These are phyloP conservation scores for Solioccasus polychromus DNA, from an alignment of 768 basidiomycete species.

Conservation along the genomic window DNA sequence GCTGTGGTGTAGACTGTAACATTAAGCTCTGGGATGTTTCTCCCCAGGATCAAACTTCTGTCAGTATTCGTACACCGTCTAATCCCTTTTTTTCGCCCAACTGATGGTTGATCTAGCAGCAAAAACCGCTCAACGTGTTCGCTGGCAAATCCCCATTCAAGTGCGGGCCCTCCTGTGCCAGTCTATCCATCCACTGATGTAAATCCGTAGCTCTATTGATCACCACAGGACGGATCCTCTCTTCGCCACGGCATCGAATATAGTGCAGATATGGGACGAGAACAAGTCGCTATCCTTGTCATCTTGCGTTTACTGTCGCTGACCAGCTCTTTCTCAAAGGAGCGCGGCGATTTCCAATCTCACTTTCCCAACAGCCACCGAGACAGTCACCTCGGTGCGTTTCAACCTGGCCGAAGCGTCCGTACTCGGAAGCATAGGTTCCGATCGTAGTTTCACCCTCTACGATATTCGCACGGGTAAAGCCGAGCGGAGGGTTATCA, in stretches of 20 bases:
- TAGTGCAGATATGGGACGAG: slow-evolving; percentile 98
- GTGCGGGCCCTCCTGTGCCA: slow-evolving; percentile 40
- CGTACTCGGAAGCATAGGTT: slow-evolving; percentile 91
- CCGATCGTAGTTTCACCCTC: slow-evolving; percentile 91
- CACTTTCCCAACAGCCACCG: slow-evolving; percentile 81
- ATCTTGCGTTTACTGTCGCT: neutral
- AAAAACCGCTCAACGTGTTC: slow-evolving; percentile 73
- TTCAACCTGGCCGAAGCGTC: slow-evolving; percentile 96
- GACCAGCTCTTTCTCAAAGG: slow-evolving; percentile 41
- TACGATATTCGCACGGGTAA: slow-evolving; percentile 98
- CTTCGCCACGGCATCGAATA: slow-evolving; percentile 91
- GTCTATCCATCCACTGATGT: neutral
- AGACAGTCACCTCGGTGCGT: slow-evolving; percentile 83
- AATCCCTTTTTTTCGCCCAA: neutral
- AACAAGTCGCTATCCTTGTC: slow-evolving; percentile 56
- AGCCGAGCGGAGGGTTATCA: slow-evolving; percentile 86
- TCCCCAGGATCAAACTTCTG: slow-evolving; percentile 36
- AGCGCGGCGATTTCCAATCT: slow-evolving; percentile 84
- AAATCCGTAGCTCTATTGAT: slow-evolving; percentile 71
- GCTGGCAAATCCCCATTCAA: slow-evolving; percentile 89
- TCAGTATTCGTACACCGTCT: slow-evolving; percentile 22
- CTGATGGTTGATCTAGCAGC: slow-evolving; percentile 21
- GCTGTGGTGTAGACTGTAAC: slow-evolving; percentile 79
- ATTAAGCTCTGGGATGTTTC: slow-evolving; percentile 76
- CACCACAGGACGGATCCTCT: slow-evolving; percentile 87